These are phyloP conservation scores for Fraxinus ornus DNA, from an alignment of 305 asterid species.

Conservation along the genomic window DNA sequence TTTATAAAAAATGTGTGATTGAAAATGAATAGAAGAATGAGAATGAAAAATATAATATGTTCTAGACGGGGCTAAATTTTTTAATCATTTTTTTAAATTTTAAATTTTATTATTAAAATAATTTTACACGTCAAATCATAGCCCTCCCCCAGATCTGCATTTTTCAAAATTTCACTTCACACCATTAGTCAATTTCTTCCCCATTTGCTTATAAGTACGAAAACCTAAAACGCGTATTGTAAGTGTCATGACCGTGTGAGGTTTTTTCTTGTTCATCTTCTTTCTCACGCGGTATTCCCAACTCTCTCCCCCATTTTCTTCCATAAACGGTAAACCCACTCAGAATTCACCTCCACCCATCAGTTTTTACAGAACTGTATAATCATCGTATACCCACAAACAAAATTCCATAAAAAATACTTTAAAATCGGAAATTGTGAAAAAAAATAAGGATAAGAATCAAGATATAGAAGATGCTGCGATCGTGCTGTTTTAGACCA, in stretches of 20 bases:
- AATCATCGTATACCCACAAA: neutral
- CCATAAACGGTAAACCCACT: neutral
- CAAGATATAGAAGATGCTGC: slow-evolving; percentile 42
- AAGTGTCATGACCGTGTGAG: neutral
- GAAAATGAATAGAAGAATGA: too few species aligned
- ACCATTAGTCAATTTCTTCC: neutral
- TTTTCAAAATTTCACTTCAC: neutral
- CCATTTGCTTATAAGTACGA: neutral
- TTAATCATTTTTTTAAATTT: too few species aligned
- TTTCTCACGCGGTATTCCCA: neutral
- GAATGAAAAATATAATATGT: too few species aligned
- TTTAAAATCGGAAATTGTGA: neutral
- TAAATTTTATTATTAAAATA: neutral
- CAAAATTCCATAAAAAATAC: neutral
- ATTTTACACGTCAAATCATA: too few species aligned
- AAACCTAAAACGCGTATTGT: neutral
- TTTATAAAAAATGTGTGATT: too few species aligned
- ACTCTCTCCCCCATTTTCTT: neutral
- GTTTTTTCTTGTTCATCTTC: neutral
- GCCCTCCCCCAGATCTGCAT: too few species aligned
- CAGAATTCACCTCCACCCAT: neutral
- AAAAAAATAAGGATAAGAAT: neutral
- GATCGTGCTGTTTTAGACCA: slow-evolving; percentile 52
- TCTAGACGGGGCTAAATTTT: too few species aligned
- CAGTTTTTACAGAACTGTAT: neutral